These are phyloP conservation scores for Rhynchospora tenuis DNA, from an alignment of 176 grass and related monocot genomes.

Conservation along the genomic window DNA sequence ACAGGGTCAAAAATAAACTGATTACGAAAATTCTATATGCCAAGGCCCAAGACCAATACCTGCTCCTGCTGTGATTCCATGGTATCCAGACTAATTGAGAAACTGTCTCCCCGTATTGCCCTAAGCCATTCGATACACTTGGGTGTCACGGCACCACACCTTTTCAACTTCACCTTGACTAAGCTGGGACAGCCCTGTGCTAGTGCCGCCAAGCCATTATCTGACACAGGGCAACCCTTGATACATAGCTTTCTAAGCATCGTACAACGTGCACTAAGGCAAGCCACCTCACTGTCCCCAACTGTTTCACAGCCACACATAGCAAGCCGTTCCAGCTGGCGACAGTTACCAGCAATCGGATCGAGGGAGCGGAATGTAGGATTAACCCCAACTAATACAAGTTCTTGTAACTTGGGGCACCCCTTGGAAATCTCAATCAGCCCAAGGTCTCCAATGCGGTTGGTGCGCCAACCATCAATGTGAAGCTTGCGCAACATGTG, in stretches of 20 bases:
- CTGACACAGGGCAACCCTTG: slow-evolving; percentile 86
- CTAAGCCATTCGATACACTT: slow-evolving; percentile 73
- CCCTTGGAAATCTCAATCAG: slow-evolving; percentile 45
- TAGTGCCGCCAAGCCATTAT: slow-evolving; percentile 60
- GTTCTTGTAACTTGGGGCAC: slow-evolving; percentile 73
- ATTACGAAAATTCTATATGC: neutral
- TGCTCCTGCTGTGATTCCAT: slow-evolving; percentile 20
- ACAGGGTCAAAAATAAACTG: neutral
- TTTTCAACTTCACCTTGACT: slow-evolving; percentile 97
- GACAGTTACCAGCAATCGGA: slow-evolving; percentile 64
- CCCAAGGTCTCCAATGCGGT: slow-evolving; percentile 71
- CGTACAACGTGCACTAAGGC: slow-evolving; percentile 54
- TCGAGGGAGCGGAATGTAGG: slow-evolving; percentile 54
- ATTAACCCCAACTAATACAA: slow-evolving; percentile 87
- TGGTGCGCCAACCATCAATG: slow-evolving; percentile 88
- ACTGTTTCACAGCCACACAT: slow-evolving; percentile 81
- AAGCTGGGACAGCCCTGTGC: slow-evolving; percentile 70
- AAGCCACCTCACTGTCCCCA: slow-evolving; percentile 67
- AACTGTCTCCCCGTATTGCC: slow-evolving; percentile 36
- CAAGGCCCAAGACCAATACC: slow-evolving; percentile 3
- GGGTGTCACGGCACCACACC: slow-evolving; percentile 51
- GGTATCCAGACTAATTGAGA: slow-evolving; percentile 67
- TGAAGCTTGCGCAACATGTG: slow-evolving; percentile 77
- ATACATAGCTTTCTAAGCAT: slow-evolving; percentile 88
- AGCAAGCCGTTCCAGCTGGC: slow-evolving; percentile 67